Conservation (phyloP, 805 yeast species). For the Tetrapisispora arboricola region DNA sequence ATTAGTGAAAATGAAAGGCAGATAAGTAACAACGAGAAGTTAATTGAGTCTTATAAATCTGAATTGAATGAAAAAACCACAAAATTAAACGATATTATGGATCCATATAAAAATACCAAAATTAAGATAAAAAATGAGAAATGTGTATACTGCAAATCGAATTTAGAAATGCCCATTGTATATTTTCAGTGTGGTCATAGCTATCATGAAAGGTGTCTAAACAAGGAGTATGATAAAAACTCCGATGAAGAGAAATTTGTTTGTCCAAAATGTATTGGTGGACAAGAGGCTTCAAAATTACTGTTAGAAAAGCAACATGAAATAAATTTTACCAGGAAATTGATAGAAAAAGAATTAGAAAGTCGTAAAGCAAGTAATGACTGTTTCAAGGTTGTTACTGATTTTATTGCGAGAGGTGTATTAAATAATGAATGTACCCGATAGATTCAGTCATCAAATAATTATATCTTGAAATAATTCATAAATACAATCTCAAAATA, state of each 20-base stretch:
- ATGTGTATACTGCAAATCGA: slow-evolving; percentile 56
- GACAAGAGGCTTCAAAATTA: slow-evolving; percentile 53
- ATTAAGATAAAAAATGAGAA: slow-evolving; percentile 41
- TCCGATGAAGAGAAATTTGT: slow-evolving; percentile 21
- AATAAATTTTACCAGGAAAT: slow-evolving; percentile 49
- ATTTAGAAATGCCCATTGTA: slow-evolving; percentile 65
- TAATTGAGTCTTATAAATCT: slow-evolving; percentile 54
- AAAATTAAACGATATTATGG: slow-evolving; percentile 41
- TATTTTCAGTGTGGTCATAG: slow-evolving; percentile 84
- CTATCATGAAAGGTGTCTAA: slow-evolving; percentile 72
- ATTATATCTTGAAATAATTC: too few relatives aligned
- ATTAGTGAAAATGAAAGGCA: slow-evolving; percentile 52
- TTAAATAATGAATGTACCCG: slow-evolving; percentile 51
- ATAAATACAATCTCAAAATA: background rate
- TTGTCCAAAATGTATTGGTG: slow-evolving; percentile 75
- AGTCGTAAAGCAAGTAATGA: slow-evolving; percentile 40
- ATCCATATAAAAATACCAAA: slow-evolving; percentile 32
- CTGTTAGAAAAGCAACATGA: slow-evolving; percentile 51
- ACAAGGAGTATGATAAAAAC: slow-evolving; percentile 31
- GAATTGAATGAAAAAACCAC: slow-evolving; percentile 51
- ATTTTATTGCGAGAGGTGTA: slow-evolving; percentile 82
- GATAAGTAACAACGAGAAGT: slow-evolving; percentile 54
- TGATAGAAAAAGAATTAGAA: slow-evolving; percentile 48
- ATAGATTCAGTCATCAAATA: too few relatives aligned
- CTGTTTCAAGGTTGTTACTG: slow-evolving; percentile 65